Evolutionary conservation across 108 stramenopile genomes (phyloP).

Genomic region (Conticribra guillardii): DNA sequence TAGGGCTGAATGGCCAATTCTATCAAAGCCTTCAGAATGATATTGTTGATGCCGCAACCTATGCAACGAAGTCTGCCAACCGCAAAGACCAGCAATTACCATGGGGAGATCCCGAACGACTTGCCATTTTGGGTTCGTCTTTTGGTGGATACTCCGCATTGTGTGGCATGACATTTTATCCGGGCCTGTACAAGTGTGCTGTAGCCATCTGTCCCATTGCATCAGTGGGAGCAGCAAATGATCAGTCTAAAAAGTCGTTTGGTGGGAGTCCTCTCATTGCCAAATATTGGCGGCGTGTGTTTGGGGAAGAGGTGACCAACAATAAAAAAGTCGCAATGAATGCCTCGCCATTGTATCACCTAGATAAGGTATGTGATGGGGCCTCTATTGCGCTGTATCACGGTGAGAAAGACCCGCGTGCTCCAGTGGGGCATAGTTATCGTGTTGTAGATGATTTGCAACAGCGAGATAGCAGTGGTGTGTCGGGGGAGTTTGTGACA

Average conservation of each 20-base stretch:
- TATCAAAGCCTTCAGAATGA: slow-evolving; percentile 18
- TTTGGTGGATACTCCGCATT: slow-evolving; percentile 35
- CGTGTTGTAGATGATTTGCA: slow-evolving; percentile 5
- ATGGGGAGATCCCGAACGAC: too few relatives aligned
- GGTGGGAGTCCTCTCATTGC: slow-evolving; percentile 24
- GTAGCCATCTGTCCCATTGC: slow-evolving; percentile 22
- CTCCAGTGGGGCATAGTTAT: slow-evolving; percentile 20
- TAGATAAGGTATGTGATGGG: slow-evolving; percentile 4
- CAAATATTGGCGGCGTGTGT: slow-evolving; percentile 20
- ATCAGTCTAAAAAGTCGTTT: slow-evolving; percentile 7
- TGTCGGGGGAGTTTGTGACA: slow-evolving; percentile 28
- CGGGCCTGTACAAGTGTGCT: slow-evolving; percentile 21
- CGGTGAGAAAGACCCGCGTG: slow-evolving; percentile 25
- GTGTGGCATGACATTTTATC: slow-evolving; percentile 14
- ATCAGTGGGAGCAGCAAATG: slow-evolving; percentile 23
- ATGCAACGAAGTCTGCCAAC: too few relatives aligned
- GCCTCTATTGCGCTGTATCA: slow-evolving; percentile 20
- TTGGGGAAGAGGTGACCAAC: slow-evolving; percentile 13
- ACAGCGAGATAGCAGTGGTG: slow-evolving; percentile 2
- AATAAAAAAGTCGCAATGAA: slow-evolving; percentile 12
- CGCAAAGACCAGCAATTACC: too few relatives aligned
- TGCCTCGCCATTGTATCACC: slow-evolving; percentile 21
- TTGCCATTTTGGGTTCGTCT: slow-evolving; percentile 17
- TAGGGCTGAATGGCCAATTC: slow-evolving; percentile 25
- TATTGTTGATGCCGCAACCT: slow-evolving; percentile 13